phyloP scores from a whole-genome alignment of 2,329 filamentous ascomycete species.

The Diaporthe helianthi region DNA sequence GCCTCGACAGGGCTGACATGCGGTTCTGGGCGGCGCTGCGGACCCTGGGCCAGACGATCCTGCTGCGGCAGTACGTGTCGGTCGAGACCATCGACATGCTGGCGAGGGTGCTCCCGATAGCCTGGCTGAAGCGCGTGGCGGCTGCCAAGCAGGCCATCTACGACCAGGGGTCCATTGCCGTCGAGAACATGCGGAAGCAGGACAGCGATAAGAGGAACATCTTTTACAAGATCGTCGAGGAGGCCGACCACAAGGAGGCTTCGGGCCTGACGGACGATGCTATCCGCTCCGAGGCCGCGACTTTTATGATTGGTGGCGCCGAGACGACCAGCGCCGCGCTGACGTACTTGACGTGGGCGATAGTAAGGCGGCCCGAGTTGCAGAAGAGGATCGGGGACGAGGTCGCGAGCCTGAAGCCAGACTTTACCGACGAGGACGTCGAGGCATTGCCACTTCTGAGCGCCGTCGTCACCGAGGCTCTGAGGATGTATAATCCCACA shows the following conservation, averaged over 20 bases:
- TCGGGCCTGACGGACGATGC: slow-evolving; percentile 39
- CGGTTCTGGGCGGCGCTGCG: slow-evolving; percentile 23
- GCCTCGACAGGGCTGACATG: slow-evolving; percentile 42
- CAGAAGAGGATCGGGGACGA: slow-evolving; percentile 39
- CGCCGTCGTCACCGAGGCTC: slow-evolving; percentile 44
- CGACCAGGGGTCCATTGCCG: slow-evolving; percentile 33
- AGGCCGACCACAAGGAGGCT: slow-evolving; percentile 37
- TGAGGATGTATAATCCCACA: slow-evolving; percentile 45
- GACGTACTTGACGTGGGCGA: slow-evolving; percentile 47
- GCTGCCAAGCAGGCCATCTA: slow-evolving; percentile 33
- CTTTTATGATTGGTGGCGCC: slow-evolving; percentile 50
- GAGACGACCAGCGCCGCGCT: slow-evolving; percentile 51
- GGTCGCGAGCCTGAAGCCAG: slow-evolving; percentile 38
- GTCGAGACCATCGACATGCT: slow-evolving; percentile 18
- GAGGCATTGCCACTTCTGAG: slow-evolving; percentile 44
- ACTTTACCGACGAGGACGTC: slow-evolving; percentile 41
- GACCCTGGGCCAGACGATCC: slow-evolving; percentile 20
- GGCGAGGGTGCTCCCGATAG: slow-evolving; percentile 21
- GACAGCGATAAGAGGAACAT: slow-evolving; percentile 35
- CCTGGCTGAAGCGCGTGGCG: slow-evolving; percentile 24
- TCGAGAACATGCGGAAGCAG: slow-evolving; percentile 32
- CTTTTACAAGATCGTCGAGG: slow-evolving; percentile 39
- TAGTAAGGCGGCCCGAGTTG: slow-evolving; percentile 35
- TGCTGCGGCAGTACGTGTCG: slow-evolving; percentile 27
- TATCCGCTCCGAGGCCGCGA: slow-evolving; percentile 45